Conservation (phyloP, 2,329 filamentous ascomycete species). For the Epichloe scottii region DNA sequence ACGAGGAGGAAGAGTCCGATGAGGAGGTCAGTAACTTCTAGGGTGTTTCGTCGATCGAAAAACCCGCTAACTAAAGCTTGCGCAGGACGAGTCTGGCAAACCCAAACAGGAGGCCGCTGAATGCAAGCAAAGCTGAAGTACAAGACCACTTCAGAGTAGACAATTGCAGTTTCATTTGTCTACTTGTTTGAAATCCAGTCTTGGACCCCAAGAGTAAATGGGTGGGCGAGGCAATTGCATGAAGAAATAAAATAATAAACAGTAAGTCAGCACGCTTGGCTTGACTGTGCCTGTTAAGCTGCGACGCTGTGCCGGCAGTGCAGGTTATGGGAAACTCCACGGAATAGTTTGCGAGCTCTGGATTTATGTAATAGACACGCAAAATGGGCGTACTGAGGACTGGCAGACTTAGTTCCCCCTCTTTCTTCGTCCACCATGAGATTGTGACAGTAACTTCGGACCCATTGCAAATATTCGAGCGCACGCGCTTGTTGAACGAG, state of each 20-base stretch:
- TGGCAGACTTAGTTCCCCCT: neutral
- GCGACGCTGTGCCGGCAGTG: neutral
- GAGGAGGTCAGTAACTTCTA: conserved; percentile 51
- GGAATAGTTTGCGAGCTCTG: conserved; percentile 4
- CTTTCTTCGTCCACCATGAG: neutral
- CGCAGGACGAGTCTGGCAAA: conserved; percentile 72
- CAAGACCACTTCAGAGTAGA: neutral
- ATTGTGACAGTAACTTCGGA: neutral
- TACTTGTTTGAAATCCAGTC: conserved; percentile 1
- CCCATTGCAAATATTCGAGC: too few species aligned
- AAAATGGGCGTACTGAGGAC: conserved; percentile 5
- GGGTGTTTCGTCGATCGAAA: conserved; percentile 6
- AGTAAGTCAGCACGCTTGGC: neutral
- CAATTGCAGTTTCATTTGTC: neutral
- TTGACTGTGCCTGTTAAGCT: neutral
- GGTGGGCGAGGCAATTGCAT: neutral
- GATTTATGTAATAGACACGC: conserved; percentile 8
- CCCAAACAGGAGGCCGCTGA: conserved; percentile 90
- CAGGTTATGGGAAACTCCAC: neutral
- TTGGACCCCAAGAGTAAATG: neutral
- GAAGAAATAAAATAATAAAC: neutral
- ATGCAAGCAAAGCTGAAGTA: conserved; percentile 77
- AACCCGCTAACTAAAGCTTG: conserved; percentile 6
- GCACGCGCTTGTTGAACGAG: too few species aligned
- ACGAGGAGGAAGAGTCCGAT: conserved; percentile 70